Percentiles rank a stretch among this genome's conserved stretches.
Evolutionary conservation across 768 basidiomycete species (phyloP).

Genomic region (Russula vinacea): DNA sequence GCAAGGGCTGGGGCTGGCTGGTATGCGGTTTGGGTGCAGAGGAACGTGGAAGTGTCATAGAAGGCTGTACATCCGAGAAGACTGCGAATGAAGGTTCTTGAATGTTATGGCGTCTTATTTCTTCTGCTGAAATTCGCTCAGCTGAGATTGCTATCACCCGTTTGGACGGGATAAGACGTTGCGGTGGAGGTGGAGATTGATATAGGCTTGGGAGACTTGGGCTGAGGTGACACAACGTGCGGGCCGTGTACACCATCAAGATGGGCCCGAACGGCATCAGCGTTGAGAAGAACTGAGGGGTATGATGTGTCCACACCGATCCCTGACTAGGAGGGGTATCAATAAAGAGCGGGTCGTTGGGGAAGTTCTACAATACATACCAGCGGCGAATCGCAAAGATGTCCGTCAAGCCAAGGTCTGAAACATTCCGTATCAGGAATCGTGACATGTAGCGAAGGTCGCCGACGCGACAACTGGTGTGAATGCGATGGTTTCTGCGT

Average conservation of each 20-base stretch:
- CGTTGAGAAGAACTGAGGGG: slow-evolving; percentile 23
- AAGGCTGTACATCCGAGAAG: neutral
- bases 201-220: neutral
- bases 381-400: slow-evolving; percentile 15
- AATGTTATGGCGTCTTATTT: no score
- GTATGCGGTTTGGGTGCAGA: neutral
- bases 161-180: neutral
- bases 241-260: slow-evolving; percentile 16
- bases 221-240: neutral
- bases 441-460: slow-evolving; percentile 9
- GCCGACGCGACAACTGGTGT: neutral
- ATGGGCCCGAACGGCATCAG: slow-evolving; percentile 13
- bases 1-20: neutral
- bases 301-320: neutral
- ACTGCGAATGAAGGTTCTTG: neutral
- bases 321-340: slow-evolving; percentile 13
- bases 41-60: neutral
- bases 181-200: neutral
- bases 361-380: slow-evolving; percentile 1
- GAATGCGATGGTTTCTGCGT: neutral
- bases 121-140: neutral
- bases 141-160: neutral
- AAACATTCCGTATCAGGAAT: slow-evolving; percentile 9
- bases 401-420: slow-evolving; percentile 6
- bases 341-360: neutral